These are phyloP conservation scores for Cavenderia fasciculata DNA, from an alignment of 78 protist species.

Conservation along the genomic window DNA sequence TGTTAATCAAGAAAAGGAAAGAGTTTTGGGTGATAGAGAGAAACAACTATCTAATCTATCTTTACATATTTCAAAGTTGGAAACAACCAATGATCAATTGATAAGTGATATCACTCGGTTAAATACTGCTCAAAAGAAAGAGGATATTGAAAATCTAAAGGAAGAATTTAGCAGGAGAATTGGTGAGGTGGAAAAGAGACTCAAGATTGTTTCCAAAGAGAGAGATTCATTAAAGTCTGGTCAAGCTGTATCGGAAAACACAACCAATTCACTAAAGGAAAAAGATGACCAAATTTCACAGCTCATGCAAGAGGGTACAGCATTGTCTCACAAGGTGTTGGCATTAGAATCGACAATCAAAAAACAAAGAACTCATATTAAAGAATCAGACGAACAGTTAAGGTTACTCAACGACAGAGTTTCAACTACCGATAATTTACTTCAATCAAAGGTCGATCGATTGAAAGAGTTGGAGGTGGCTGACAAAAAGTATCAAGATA, in stretches of 20 bases:
- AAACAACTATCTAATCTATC: slow-evolving; percentile 21
- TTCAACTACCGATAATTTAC: slow-evolving; percentile 1
- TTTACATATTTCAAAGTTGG: slow-evolving; percentile 8
- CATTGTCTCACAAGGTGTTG: slow-evolving; percentile 16
- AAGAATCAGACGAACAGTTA: slow-evolving; percentile 50
- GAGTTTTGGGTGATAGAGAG: slow-evolving; percentile 34
- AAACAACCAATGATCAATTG: slow-evolving; percentile 29
- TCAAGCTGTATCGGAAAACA: background rate
- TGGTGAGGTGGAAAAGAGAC: slow-evolving; percentile 43
- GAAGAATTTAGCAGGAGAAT: slow-evolving; percentile 70
- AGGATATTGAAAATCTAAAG: slow-evolving; percentile 61
- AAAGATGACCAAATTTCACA: slow-evolving; percentile 27
- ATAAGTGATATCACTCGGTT: slow-evolving; percentile 17
- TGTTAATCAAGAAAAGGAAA: slow-evolving; percentile 47
- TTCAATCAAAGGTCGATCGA: background rate
- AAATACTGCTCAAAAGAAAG: slow-evolving; percentile 50
- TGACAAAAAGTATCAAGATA: slow-evolving; percentile 61
- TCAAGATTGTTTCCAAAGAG: slow-evolving; percentile 12
- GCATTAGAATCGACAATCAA: slow-evolving; percentile 17
- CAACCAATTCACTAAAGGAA: background rate
- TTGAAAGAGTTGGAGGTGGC: slow-evolving; percentile 54
- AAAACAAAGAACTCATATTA: background rate
- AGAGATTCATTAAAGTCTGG: slow-evolving; percentile 47
- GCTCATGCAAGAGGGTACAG: slow-evolving; percentile 28
- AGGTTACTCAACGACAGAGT: slow-evolving; percentile 28